These are phyloP conservation scores for Mucor piriformis DNA, from an alignment of 371 early-diverging fungal genomes.

Conservation along the genomic window DNA sequence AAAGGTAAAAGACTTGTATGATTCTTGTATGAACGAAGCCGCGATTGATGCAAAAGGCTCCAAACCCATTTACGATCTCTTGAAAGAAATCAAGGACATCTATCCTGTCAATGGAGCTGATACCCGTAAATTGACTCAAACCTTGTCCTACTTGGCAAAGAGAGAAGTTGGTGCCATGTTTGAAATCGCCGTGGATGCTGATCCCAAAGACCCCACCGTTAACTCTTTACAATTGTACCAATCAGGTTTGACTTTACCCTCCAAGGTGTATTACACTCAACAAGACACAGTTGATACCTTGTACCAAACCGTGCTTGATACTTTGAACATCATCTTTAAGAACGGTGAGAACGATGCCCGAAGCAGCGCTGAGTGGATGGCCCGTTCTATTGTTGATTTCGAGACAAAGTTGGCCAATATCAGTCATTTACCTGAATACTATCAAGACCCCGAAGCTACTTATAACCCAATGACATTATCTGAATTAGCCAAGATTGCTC, in stretches of 20 bases:
- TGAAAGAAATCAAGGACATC: constrained; percentile 32
- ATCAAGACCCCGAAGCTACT: constrained; percentile 42
- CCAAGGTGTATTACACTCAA: constrained; percentile 61
- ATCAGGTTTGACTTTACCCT: constrained; percentile 57
- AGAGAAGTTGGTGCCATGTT: constrained; percentile 19
- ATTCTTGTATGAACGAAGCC: constrained; percentile 62
- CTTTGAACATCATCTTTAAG: constrained; percentile 22
- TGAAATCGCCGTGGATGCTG: constrained; percentile 31
- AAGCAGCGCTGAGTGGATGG: constrained; percentile 14
- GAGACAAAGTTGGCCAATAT: constrained; percentile 47
- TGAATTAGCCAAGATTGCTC: constrained; percentile 36
- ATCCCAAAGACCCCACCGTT: constrained; percentile 50
- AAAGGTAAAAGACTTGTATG: constrained; percentile 50
- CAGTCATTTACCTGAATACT: constrained; percentile 35
- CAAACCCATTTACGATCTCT: constrained; percentile 46
- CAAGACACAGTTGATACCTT: constrained; percentile 29
- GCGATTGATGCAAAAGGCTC: constrained; percentile 50
- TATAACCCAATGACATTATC: constrained; percentile 54
- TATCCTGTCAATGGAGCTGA: constrained; percentile 19
- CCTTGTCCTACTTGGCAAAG: constrained; percentile 16
- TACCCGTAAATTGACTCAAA: constrained; percentile 19
- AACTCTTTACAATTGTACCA: constrained; percentile 50
- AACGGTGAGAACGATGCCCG: background rate
- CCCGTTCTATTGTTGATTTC: constrained; percentile 47
- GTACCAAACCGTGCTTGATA: constrained; percentile 37